Evolutionary conservation across 2,329 filamentous ascomycete species (phyloP), one percentile per base, ranked within the genome.

Genomic region (Pseudogymnoascus pannorum): DNA sequence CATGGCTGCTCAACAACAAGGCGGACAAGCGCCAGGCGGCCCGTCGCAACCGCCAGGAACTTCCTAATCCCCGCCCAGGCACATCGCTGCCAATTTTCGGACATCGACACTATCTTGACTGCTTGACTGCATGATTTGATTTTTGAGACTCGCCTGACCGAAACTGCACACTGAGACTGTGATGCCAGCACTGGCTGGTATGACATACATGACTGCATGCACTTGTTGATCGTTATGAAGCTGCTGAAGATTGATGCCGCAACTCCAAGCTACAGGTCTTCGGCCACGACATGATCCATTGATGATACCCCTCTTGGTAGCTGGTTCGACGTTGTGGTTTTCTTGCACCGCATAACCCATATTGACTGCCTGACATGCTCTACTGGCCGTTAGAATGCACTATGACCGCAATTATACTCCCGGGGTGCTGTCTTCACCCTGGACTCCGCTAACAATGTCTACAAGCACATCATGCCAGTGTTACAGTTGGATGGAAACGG

Each of bases 1-100:
- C 57, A 72, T 83, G 70, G 79, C 80, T 58, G 77, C 81, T 69
- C 80, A 82, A 70, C 77, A 81, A 67, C 75, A 77, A 68, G 65
- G 67, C 57, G 70, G 65, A 33, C 68, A 69, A 33, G 71, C 72
- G 60, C 64, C 70, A 57, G 70, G 71, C 59, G 74, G 76, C 44
- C 63, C 70, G 59, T 71, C 72, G 18, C 75, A 75, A 63, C 75
- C 75, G 61, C 74, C 75, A 26, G 75, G 75, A 64, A 72, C 73
- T 57, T 75, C 70, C 66, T 70, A 68, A 70, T 60, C 63, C 66
- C 65, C 64, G 59, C 61, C 58, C 60, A 66, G 63, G 66, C 44
- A 59, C 64, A 42, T 9, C 33, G 31, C 38, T 31, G 26, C 58
- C 54, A 62, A 60, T 42, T 62, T 66, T 68, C 67, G 69, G 67